These are phyloP conservation scores for Cyclospora cayetanensis DNA, from an alignment of 169 alveolate genomes.

Conservation along the genomic window DNA sequence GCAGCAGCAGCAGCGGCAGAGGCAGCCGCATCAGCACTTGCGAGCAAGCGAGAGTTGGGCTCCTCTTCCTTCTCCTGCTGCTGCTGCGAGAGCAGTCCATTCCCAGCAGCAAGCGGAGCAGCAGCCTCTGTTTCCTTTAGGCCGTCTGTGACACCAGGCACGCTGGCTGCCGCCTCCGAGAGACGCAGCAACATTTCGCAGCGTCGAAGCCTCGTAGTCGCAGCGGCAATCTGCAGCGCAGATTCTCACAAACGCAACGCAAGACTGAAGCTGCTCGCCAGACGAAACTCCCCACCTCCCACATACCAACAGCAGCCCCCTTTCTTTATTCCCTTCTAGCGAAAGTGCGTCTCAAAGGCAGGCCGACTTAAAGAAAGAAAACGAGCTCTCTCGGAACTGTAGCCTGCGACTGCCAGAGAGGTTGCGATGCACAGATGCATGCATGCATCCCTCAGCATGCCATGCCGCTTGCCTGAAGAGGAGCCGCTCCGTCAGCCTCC, in stretches of 20 bases:
- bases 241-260: no score
- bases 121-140: background rate
- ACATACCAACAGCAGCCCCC: no score
- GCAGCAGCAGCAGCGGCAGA: background rate
- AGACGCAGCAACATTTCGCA: slow-evolving; percentile 30
- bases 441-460: no score
- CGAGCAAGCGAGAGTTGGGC: background rate
- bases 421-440: no score
- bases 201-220: slow-evolving; percentile 33
- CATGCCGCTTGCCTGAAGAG: slow-evolving; percentile 20
- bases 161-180: slow-evolving; percentile 33
- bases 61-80: background rate
- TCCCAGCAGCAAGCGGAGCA: background rate
- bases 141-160: background rate
- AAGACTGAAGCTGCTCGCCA: no score
- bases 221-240: no score
- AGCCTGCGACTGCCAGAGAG: no score
- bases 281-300: no score
- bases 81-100: background rate
- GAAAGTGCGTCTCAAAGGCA: no score
- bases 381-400: no score
- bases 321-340: no score
- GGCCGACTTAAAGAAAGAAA: no score
- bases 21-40: background rate
- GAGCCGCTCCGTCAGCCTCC: slow-evolving; percentile 15